Base-by-base conservation (phyloP, 2,329 filamentous ascomycete species). In the Monosporascus sp. region DNA sequence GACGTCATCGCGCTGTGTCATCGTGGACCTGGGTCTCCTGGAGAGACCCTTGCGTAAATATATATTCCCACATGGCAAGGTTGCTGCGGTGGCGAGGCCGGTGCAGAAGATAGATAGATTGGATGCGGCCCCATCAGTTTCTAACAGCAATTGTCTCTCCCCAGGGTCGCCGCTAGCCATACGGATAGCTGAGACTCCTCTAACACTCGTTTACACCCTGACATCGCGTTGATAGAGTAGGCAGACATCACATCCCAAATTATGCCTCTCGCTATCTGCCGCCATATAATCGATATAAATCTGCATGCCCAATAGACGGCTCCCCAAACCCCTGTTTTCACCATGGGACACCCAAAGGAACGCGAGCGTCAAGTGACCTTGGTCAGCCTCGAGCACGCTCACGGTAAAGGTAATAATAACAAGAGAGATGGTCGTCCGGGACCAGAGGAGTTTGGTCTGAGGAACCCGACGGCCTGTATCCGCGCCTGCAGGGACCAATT, bases 21-120 rank as follows among this genome's bases (percentile, higher is more conserved):
- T 46, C 43, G 26, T 46, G 43, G 17, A 46, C 43, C 24, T 28
- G 5, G 45, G 49, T 52, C 54, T 59, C 52, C 51, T 55, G 35
- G 52, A 51, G 52, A 58, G 57, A 57, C 56, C 58, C 48, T 55
- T 52, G 51, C 53, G 53, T 52, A 55, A 50, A 26, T 63, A 64
- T 64, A 63, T 59, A 60, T 57, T 54, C 51, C 49, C 55, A 56
- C 60, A 58, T 60, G 53, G 61, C 59, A 60, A 55, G 56, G 57
- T 56, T 58, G 56, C 53, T 60, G 50, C 57, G 52, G 49, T 44
- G 51, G 54, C 59, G 35, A 56, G 54, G 53, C 50, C 55, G 49
- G 53, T 52, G 24, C 11, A 17, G 17, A 46, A 54, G 37, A 50
- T 55, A 55, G 51, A 59, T 47, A 50, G 49, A 56, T 53, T 48